Conservation (phyloP, 2,329 filamentous ascomycete species). For the Microdochium bolleyi region DNA sequence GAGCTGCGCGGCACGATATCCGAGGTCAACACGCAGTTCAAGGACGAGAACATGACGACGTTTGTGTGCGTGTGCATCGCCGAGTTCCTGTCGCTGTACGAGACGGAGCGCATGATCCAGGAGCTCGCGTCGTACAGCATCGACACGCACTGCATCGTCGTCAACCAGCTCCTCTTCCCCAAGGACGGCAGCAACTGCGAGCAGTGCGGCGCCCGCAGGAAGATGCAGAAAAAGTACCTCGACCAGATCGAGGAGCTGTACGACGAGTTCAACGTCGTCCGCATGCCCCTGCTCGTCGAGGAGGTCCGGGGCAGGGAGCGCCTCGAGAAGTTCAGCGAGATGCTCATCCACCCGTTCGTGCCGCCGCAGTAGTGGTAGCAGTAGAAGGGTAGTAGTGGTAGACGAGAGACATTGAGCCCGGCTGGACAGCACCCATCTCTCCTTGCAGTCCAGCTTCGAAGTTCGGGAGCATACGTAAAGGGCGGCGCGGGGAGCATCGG, state of each 20-base stretch:
- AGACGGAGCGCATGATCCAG: constrained; percentile 99
- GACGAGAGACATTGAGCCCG: not conserved
- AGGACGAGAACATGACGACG: constrained; percentile 89
- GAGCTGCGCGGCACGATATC: constrained; percentile 84
- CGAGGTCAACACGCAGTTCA: constrained; percentile 97
- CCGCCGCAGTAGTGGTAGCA: constrained; percentile 41
- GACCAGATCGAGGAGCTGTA: constrained; percentile 98
- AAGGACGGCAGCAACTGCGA: constrained; percentile 79
- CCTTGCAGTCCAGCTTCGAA: too few relatives aligned
- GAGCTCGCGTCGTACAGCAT: constrained; percentile 89
- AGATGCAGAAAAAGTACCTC: constrained; percentile 99
- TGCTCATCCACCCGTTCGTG: constrained; percentile 70
- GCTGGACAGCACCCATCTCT: too few relatives aligned
- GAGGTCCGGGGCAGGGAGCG: constrained; percentile 94
- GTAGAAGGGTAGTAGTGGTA: not conserved
- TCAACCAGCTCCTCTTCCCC: constrained; percentile 95
- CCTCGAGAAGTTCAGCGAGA: constrained; percentile 81
- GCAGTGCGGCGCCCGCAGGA: constrained; percentile 87
- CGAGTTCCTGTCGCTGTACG: constrained; percentile 92
- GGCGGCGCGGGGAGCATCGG: too few relatives aligned
- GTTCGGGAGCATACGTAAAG: too few relatives aligned
- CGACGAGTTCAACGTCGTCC: constrained; percentile 97
- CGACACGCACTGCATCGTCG: constrained; percentile 94
- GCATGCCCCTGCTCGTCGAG: constrained; percentile 93
- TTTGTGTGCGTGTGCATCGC: constrained; percentile 98